phyloP scores from a whole-genome alignment of 2,329 filamentous ascomycete genomes.

The Phyllosticta ampelicida region DNA sequence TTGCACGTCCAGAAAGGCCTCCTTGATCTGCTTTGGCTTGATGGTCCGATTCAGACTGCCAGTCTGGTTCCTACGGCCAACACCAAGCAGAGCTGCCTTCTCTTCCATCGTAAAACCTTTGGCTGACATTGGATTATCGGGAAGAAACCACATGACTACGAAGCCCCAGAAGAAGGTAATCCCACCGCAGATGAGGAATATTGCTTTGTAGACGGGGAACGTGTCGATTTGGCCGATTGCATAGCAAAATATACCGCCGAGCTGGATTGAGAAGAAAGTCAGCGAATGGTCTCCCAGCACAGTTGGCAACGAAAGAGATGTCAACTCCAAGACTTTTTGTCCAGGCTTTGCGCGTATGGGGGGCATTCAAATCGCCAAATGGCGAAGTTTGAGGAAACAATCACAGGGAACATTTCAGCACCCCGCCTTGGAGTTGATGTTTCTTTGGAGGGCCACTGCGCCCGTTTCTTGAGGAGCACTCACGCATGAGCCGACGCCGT shows the following conservation, averaged over 20 bases:
- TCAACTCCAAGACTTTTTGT: no score
- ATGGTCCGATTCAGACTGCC: conserved; percentile 34
- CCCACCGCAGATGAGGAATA: conserved; percentile 37
- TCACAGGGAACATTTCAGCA: no score
- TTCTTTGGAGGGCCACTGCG: no score
- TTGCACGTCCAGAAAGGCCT: conserved; percentile 36
- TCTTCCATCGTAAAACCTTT: conserved; percentile 34
- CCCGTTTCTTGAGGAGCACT: background rate
- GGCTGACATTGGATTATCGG: conserved; percentile 32
- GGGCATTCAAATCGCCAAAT: no score
- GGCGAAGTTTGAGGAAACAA: no score
- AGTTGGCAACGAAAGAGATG: no score
- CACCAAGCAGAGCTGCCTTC: conserved; percentile 33
- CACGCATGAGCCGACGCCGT: conserved; percentile 14
- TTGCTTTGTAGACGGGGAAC: conserved; percentile 35
- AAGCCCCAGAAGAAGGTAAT: conserved; percentile 35
- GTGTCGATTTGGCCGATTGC: conserved; percentile 32
- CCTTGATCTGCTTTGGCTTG: conserved; percentile 39
- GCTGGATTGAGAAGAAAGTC: conserved; percentile 1
- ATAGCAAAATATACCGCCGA: conserved; percentile 26
- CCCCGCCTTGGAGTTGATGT: no score
- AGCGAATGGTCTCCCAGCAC: no score
- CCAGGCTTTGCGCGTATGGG: no score
- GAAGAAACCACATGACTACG: conserved; percentile 32
- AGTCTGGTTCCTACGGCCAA: conserved; percentile 28